Evolutionary conservation across 371 early-diverging fungal species (phyloP), one percentile per base, ranked within the genome.

Genomic region (Mucor saturninus): DNA sequence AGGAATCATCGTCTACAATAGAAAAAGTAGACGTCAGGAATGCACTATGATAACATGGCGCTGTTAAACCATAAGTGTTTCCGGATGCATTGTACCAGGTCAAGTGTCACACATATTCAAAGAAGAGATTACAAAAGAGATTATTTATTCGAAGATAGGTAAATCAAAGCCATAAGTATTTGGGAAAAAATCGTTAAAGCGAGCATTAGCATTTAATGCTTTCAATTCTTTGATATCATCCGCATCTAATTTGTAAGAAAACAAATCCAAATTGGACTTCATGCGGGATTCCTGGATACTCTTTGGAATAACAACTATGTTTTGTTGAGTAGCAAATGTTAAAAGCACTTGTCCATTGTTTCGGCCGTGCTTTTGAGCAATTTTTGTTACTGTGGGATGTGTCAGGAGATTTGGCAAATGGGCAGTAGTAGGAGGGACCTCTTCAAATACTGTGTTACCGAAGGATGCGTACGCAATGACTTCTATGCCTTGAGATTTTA

Each of bases 301-400:
- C 71, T 92, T 92, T 48, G 92, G 92, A 55, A 92, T 88, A 28
- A 86, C 86, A 32, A 72, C 76, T 46, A 80, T 50, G 30, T 79
- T 71, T 57, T 75, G 73, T 56, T 85, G 80, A 51, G 81, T 64
- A 50, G 83, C 77, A 85, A 86, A 86, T n/a, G 80, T 79, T 32
- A 88, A 65, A 10, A 85, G 67, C 43, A 82, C 64, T 65, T 74
- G 68, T 21, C 58, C 68, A 31, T 55, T 38, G 28, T 62, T 46
- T 1, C 30, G 39, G 5, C 54, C 53, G 26, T 63, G 35, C 29
- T 64, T 61, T 26, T 64, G 38, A 9, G 60, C 59, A 35, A 69
- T 42, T 31, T 61, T 60, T 11, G 51, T 40, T 28, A 64, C 67
- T 42, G 61, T 64, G 58, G 81, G 66, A 65, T 77, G 65, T 35